Conservation (phyloP, 164 flowering plant species). For the Vitis labrusca region DNA sequence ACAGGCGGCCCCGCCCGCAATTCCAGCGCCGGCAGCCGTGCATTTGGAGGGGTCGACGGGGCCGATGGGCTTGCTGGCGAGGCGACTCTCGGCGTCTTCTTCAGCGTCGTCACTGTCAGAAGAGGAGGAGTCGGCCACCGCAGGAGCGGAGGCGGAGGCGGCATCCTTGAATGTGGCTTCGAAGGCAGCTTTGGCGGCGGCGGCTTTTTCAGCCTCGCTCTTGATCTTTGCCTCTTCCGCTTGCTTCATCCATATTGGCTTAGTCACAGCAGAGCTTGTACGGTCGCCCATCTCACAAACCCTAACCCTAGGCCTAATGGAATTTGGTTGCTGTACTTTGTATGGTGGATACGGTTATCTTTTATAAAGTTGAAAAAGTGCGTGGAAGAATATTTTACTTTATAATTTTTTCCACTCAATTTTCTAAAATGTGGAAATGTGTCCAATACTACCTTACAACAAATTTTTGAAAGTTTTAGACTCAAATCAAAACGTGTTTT, state of each 20-base stretch:
- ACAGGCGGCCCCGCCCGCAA: constrained; percentile 91
- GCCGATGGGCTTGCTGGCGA: constrained; percentile 70
- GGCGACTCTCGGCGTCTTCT: constrained; percentile 9
- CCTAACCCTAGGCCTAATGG: too few species aligned
- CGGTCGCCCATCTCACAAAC: constrained; percentile 53
- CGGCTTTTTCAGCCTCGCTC: constrained; percentile 88
- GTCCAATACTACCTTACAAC: too few species aligned
- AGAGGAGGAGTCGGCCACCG: constrained; percentile 29
- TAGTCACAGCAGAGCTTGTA: constrained; percentile 27
- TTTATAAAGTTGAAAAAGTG: too few species aligned
- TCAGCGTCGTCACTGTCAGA: constrained; percentile 74
- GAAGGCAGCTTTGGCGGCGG: constrained; percentile 97
- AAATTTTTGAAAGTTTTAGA: too few species aligned
- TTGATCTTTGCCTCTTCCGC: constrained; percentile 96
- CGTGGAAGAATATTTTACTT: too few species aligned
- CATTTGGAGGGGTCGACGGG: constrained; percentile 86
- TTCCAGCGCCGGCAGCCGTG: constrained; percentile 88
- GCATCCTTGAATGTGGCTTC: constrained; percentile 92
- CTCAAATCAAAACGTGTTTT: too few species aligned
- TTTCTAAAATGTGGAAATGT: too few species aligned
- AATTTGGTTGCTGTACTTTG: too few species aligned
- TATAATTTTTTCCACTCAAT: too few species aligned
- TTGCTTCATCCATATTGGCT: constrained; percentile 93
- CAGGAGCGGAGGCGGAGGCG: constrained; percentile 37
- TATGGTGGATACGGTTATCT: too few species aligned